Evolutionary conservation across 768 basidiomycete genomes (phyloP).

Genomic region (Boletus fagicola): DNA sequence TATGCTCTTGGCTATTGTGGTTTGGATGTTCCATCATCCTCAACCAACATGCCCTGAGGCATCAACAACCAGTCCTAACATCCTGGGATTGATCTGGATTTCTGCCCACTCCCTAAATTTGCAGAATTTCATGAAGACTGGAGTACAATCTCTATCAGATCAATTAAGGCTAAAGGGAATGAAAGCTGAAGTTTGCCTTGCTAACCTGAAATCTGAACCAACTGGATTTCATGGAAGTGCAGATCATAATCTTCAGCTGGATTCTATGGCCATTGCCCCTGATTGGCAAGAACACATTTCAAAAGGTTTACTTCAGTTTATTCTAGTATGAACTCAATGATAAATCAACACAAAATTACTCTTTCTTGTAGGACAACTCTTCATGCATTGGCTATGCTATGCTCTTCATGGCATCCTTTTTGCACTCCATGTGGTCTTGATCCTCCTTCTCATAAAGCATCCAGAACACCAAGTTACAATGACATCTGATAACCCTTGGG

Average conservation of each 20-base stretch:
- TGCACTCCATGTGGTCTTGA: not conserved
- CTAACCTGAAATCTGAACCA: not conserved
- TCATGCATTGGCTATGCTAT: not conserved
- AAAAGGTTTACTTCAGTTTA: not conserved
- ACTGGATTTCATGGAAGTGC: not conserved
- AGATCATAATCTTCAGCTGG: not conserved
- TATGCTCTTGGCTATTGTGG: not conserved
- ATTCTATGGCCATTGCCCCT: too few relatives aligned
- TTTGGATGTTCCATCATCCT: not conserved
- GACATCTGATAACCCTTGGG: not conserved
- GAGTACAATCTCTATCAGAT: not conserved
- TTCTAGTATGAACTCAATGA: not conserved
- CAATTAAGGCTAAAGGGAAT: not conserved
- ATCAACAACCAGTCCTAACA: not conserved
- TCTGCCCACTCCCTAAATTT: not conserved
- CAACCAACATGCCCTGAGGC: not conserved
- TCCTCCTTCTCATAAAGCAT: not conserved
- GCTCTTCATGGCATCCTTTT: not conserved
- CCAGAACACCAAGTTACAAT: conserved; percentile 1
- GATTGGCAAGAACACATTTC: not conserved
- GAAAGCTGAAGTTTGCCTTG: not conserved
- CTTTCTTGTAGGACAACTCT: not conserved
- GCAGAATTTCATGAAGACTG: not conserved
- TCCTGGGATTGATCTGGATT: not conserved
- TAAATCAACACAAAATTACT: not conserved